Evolutionary conservation across 2,329 filamentous ascomycete genomes (phyloP).

Genomic region (Trichoderma sp.): DNA sequence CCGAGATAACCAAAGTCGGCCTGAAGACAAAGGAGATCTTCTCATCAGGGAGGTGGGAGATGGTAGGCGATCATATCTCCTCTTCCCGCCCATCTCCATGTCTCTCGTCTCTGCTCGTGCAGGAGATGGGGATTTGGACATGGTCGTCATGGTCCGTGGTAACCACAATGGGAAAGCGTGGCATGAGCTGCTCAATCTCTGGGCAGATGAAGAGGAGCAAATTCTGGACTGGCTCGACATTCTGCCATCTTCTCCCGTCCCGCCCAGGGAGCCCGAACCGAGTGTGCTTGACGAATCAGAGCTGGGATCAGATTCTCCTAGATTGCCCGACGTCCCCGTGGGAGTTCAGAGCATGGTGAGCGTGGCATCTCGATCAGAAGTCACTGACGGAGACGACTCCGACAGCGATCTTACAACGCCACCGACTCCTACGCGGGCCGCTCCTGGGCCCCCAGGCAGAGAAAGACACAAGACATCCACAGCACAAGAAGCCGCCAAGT

Average conservation of each 20-base stretch:
- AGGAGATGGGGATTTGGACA: slow-evolving; percentile 65
- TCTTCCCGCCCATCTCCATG: slow-evolving; percentile 84
- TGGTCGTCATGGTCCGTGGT: slow-evolving; percentile 85
- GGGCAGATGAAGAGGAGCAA: slow-evolving; percentile 71
- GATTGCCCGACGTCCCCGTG: slow-evolving; percentile 31
- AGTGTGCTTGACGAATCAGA: slow-evolving; percentile 31
- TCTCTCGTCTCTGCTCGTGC: slow-evolving; percentile 73
- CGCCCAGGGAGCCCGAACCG: slow-evolving; percentile 41
- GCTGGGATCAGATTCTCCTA: slow-evolving; percentile 25
- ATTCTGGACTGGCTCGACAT: slow-evolving; percentile 85
- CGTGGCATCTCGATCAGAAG: slow-evolving; percentile 25
- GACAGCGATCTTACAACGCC: slow-evolving; percentile 23
- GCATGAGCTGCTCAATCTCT: slow-evolving; percentile 79
- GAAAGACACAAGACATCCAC: slow-evolving; percentile 11
- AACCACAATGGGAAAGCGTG: slow-evolving; percentile 63
- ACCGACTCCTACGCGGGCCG: slow-evolving; percentile 21
- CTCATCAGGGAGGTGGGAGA: slow-evolving; percentile 87
- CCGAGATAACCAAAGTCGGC: slow-evolving; percentile 71
- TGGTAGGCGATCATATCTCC: slow-evolving; percentile 69
- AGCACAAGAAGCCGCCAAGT: too few species aligned
- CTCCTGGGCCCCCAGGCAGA: slow-evolving; percentile 25
- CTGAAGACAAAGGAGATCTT: slow-evolving; percentile 72
- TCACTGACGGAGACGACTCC: slow-evolving; percentile 20
- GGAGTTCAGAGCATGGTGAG: slow-evolving; percentile 30
- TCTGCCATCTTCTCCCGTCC: slow-evolving; percentile 54